Evolutionary conservation across 768 basidiomycete genomes (phyloP).

Genomic region (Boletus rex-veris): DNA sequence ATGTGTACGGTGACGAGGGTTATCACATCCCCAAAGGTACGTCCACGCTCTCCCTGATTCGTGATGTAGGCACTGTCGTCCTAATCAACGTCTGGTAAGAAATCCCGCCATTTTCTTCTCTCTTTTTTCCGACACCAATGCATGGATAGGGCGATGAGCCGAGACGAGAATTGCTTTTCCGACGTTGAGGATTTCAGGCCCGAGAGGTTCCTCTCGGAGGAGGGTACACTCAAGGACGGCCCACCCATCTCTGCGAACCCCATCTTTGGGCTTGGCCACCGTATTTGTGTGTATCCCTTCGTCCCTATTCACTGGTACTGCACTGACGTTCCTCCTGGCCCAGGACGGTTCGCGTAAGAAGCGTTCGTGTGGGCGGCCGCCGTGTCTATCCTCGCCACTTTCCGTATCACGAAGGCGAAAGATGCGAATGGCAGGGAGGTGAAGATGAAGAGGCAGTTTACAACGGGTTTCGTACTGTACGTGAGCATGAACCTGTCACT

Average conservation of each 20-base stretch:
- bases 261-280: slow-evolving; percentile 24
- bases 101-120: too few relatives aligned
- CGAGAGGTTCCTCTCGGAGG: slow-evolving; percentile 21
- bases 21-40: slow-evolving; percentile 42
- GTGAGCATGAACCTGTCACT: background rate
- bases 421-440: too few relatives aligned
- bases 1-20: slow-evolving; percentile 21
- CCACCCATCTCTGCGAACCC: slow-evolving; percentile 15
- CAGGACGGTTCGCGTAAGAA: slow-evolving; percentile 24
- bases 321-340: background rate
- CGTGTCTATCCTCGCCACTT: slow-evolving; percentile 22
- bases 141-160: slow-evolving; percentile 21
- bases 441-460: slow-evolving; percentile 19
- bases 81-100: slow-evolving; percentile 35
- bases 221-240: slow-evolving; percentile 10
- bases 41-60: background rate
- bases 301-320: background rate
- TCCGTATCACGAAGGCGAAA: too few relatives aligned
- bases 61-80: slow-evolving; percentile 25
- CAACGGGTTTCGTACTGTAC: slow-evolving; percentile 21
- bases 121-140: background rate
- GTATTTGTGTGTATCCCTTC: slow-evolving; percentile 20
- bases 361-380: slow-evolving; percentile 20
- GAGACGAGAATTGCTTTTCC: slow-evolving; percentile 14
- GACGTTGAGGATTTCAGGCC: slow-evolving; percentile 27